Percentiles rank a stretch among this genome's conserved stretches.
These are phyloP conservation scores for Capsicum baccatum DNA, from an alignment of 257 asterid genomes.

Conservation along the genomic window DNA sequence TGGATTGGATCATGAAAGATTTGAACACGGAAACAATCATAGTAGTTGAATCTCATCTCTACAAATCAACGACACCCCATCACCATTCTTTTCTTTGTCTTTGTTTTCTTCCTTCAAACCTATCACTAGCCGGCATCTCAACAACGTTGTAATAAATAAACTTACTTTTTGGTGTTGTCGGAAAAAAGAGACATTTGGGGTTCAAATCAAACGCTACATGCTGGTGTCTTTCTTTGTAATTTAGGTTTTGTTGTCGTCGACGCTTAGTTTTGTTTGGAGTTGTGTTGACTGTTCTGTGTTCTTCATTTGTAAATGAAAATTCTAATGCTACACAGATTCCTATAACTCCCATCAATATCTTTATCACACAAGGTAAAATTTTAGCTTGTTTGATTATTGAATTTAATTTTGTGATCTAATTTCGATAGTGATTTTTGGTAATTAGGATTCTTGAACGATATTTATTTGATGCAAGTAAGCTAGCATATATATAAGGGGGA, in stretches of 20 bases:
- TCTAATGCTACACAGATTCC: constrained; percentile 44
- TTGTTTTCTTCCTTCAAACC: too few relatives aligned
- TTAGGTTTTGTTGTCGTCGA: constrained; percentile 1
- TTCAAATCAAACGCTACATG: not conserved
- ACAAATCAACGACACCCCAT: too few relatives aligned
- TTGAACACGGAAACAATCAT: too few relatives aligned
- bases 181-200: too few relatives aligned
- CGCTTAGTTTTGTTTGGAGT: constrained; percentile 15
- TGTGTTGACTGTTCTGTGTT: constrained; percentile 9
- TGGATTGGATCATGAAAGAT: too few relatives aligned
- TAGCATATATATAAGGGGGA: too few relatives aligned
- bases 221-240: not conserved
- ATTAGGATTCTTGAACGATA: not conserved
- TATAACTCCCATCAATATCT: constrained; percentile 88
- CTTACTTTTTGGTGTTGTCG: too few relatives aligned
- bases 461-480: too few relatives aligned
- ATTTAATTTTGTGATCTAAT: constrained; percentile 1
- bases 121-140: too few relatives aligned
- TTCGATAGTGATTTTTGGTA: not conserved
- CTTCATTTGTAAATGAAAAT: constrained; percentile 49
- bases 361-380: constrained; percentile 76
- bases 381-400: not conserved
- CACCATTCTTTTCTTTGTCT: too few relatives aligned
- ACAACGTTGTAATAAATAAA: too few relatives aligned
- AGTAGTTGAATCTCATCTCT: too few relatives aligned